Evolutionary conservation across 495 filamentous ascomycete genomes (phyloP), one percentile per base, ranked within the genome.

Genomic region (Hyaloscypha bicolor): DNA sequence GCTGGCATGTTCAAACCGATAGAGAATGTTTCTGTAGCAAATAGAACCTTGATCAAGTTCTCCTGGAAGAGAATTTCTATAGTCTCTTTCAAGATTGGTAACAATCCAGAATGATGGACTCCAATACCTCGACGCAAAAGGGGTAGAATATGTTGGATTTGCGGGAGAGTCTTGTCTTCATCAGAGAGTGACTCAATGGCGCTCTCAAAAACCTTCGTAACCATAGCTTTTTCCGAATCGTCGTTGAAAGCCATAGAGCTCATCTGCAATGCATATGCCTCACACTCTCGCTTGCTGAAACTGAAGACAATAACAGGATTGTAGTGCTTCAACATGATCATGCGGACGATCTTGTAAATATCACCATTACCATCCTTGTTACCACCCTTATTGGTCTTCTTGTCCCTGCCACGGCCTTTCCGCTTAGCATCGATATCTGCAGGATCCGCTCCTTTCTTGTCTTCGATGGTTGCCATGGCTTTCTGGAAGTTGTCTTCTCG

Each of bases 61-160:
- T 99, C 95, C 75, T 99, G 95, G 84, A 99, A 99, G 39, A 99
- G 81, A 76, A 99, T 98, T 78, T 99, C 95, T 73, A 99, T 98
- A 5, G 94, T 97, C 79, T 99, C 95, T 77, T 99, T 99, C 58
- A 99, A 79, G 74, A 99, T 98, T 9, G 95, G 95, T 48, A 99
- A 83, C 12, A 99, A 85, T 62, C 95, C 95, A 25, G 93, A 96
- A 79, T 99, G 95, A 84, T 99, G 95, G 69, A 99, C 90, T 74
- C 95, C 95, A 72, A 99, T 96, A 68, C 95, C 95, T 72, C 93
- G 90, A 51, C 92, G 88, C 39, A 99, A 80, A 48, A 99, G 83
- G 3, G 95, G 95, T 11, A 99, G 80, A 66, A 99, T 92, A 73
- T 98, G 92, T 69, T 88, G 81, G 68, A 99, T 97, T 76, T 99